These are phyloP conservation scores for Aspergillus transmontanensis DNA, from an alignment of 2,329 filamentous ascomycete genomes.

Conservation along the genomic window DNA sequence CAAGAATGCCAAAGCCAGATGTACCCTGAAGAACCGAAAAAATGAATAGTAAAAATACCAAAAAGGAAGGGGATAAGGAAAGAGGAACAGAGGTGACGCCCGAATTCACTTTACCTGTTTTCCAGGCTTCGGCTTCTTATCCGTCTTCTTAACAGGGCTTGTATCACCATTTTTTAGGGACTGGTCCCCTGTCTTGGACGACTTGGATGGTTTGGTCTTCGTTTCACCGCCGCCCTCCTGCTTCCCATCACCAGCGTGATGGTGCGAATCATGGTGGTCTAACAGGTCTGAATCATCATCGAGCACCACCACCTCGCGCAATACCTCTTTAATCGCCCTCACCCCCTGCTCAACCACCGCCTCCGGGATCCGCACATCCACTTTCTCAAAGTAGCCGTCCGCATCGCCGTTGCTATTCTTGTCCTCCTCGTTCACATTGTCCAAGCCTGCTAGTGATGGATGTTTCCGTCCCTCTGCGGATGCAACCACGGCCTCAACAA, in stretches of 20 bases:
- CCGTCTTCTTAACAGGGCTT: slow-evolving; percentile 28
- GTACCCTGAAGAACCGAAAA: not conserved
- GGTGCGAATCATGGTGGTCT: not conserved
- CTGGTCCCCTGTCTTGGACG: slow-evolving; percentile 5
- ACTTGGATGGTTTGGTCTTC: slow-evolving; percentile 11
- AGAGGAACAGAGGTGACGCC: not conserved
- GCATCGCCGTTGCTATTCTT: slow-evolving; percentile 10
- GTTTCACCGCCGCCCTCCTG: slow-evolving; percentile 12
- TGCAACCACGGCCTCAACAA: slow-evolving; percentile 56
- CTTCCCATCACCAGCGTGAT: slow-evolving; percentile 12
- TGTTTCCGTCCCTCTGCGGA: slow-evolving; percentile 42
- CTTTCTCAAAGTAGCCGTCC: slow-evolving; percentile 37
- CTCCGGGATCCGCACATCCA: slow-evolving; percentile 53
- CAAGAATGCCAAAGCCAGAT: not conserved
- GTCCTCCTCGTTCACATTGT: slow-evolving; percentile 27
- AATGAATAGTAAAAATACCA: not conserved
- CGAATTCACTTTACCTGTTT: slow-evolving; percentile 22
- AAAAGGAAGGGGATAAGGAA: not conserved
- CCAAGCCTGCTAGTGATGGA: slow-evolving; percentile 27
- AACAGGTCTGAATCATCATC: slow-evolving; percentile 39
- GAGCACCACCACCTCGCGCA: slow-evolving; percentile 54
- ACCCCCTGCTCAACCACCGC: slow-evolving; percentile 54
- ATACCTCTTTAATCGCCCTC: slow-evolving; percentile 53
- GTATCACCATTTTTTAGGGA: slow-evolving; percentile 24
- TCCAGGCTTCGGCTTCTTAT: slow-evolving; percentile 27